A percentile compares a stretch with the other conserved stretches of the same genome.
These are phyloP conservation scores for Trichoderma hamatum DNA, from an alignment of 2,329 filamentous ascomycete genomes.

Conservation along the genomic window DNA sequence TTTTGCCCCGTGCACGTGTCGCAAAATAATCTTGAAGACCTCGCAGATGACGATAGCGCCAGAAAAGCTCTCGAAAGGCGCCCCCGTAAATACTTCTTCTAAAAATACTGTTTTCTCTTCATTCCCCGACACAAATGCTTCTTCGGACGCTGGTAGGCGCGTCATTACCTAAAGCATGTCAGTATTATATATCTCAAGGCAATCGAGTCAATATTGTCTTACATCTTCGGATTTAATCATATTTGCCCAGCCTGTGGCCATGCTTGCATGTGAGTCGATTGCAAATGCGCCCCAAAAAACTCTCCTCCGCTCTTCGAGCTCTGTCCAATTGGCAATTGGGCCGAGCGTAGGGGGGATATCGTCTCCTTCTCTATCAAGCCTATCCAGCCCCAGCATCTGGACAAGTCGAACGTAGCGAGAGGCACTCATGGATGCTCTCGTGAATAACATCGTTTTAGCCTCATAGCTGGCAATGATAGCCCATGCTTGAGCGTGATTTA, in stretches of 20 bases:
- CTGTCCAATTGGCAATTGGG: slow-evolving; percentile 77
- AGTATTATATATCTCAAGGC: not conserved
- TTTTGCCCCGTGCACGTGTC: slow-evolving; percentile 75
- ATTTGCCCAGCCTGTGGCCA: slow-evolving; percentile 90
- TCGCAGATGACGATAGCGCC: slow-evolving; percentile 74
- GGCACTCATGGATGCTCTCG: slow-evolving; percentile 79
- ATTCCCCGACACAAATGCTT: slow-evolving; percentile 69
- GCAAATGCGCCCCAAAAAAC: slow-evolving; percentile 87
- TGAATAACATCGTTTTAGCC: slow-evolving; percentile 83
- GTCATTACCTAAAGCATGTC: slow-evolving; percentile 63
- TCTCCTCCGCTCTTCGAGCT: slow-evolving; percentile 73
- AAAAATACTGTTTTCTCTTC: slow-evolving; percentile 66
- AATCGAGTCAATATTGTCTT: slow-evolving; percentile 28
- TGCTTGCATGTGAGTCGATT: slow-evolving; percentile 80
- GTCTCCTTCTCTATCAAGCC: slow-evolving; percentile 66
- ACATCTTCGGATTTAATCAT: slow-evolving; percentile 73
- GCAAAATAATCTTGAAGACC: slow-evolving; percentile 79
- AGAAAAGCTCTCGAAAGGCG: slow-evolving; percentile 70
- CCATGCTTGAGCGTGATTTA: slow-evolving; percentile 84
- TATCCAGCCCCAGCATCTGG: slow-evolving; percentile 84
- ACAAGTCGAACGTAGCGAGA: slow-evolving; percentile 71
- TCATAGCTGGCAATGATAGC: slow-evolving; percentile 74
- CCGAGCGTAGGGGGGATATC: slow-evolving; percentile 74
- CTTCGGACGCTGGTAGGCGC: slow-evolving; percentile 77
- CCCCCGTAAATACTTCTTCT: slow-evolving; percentile 63